Conservation (phyloP, 139 green algal genomes). For the Klebsormidium nitens region DNA sequence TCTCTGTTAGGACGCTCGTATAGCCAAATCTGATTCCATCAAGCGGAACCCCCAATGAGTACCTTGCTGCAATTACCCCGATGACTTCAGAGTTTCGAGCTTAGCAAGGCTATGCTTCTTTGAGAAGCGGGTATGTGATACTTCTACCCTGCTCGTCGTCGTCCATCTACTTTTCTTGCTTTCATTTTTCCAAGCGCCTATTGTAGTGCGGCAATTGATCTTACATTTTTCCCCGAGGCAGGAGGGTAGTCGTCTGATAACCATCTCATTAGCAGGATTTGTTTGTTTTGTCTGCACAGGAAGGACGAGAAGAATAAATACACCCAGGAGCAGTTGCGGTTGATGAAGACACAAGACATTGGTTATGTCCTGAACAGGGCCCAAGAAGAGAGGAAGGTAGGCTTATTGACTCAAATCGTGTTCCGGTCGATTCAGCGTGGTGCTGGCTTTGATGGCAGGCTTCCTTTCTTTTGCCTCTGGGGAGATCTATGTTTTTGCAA, state of each 20-base stretch:
- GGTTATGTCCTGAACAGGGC: conserved; percentile 76
- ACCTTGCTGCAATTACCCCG: not conserved
- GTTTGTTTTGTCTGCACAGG: not conserved
- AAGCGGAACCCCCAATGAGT: too few relatives aligned
- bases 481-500: not conserved
- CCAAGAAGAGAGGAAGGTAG: conserved; percentile 64
- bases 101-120: not conserved
- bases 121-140: not conserved
- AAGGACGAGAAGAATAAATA: conserved; percentile 77
- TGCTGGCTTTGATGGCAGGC: not conserved
- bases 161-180: not conserved
- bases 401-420: not conserved
- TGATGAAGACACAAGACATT: conserved; percentile 93
- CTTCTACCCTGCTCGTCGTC: not conserved
- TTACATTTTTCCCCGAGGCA: not conserved
- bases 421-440: not conserved
- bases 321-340: conserved; percentile 73
- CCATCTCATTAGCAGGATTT: not conserved
- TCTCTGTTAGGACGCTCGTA: too few relatives aligned
- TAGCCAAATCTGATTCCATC: too few relatives aligned
- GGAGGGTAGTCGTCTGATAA: not conserved
- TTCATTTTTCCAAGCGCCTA: not conserved
- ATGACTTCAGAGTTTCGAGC: not conserved
- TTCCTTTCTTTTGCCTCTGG: conserved; percentile 15
- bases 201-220: too few relatives aligned